Evolutionary conservation across 2,329 filamentous ascomycete genomes (phyloP).

Genomic region (Cercospora janseana): DNA sequence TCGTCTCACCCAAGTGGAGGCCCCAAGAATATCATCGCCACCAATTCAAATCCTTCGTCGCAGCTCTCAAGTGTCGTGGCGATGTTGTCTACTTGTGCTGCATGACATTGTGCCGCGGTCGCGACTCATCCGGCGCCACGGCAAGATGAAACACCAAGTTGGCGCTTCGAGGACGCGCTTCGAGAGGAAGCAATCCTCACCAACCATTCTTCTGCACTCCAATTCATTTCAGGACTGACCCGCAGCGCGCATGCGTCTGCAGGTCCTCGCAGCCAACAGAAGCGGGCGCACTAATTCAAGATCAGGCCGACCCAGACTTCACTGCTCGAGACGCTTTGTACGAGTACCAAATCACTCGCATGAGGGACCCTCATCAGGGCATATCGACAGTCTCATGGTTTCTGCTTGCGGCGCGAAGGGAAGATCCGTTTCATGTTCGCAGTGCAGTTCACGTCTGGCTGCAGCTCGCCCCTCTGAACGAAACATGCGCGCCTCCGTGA

Average conservation of each 20-base stretch:
- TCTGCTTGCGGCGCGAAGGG: neutral
- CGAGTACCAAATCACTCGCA: conserved; percentile 8
- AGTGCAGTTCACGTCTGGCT: neutral
- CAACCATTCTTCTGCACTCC: conserved; percentile 9
- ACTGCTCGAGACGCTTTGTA: conserved; percentile 17
- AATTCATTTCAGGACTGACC: conserved; percentile 9
- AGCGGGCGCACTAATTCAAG: neutral
- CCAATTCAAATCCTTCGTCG: neutral
- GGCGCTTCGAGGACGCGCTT: conserved; percentile 19
- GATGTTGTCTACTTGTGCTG: neutral
- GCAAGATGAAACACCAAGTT: conserved; percentile 12
- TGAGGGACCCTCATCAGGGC: too few relatives aligned
- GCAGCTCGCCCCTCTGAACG: conserved; percentile 9
- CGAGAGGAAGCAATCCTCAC: conserved; percentile 14
- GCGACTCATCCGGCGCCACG: conserved; percentile 8
- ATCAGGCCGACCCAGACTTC: conserved; percentile 6
- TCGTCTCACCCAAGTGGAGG: neutral
- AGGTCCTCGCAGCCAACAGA: conserved; percentile 13
- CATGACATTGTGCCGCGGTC: neutral
- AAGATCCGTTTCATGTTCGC: conserved; percentile 15
- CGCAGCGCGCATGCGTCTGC: conserved; percentile 10
- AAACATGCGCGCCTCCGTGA: conserved; percentile 10
- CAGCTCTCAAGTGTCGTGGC: neutral
- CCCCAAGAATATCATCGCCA: neutral
- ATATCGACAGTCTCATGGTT: too few relatives aligned